Evolutionary conservation across 1,284 basidiomycete species (phyloP), one percentile per base, ranked within the genome.

Genomic region (Trichosporon sp.): DNA sequence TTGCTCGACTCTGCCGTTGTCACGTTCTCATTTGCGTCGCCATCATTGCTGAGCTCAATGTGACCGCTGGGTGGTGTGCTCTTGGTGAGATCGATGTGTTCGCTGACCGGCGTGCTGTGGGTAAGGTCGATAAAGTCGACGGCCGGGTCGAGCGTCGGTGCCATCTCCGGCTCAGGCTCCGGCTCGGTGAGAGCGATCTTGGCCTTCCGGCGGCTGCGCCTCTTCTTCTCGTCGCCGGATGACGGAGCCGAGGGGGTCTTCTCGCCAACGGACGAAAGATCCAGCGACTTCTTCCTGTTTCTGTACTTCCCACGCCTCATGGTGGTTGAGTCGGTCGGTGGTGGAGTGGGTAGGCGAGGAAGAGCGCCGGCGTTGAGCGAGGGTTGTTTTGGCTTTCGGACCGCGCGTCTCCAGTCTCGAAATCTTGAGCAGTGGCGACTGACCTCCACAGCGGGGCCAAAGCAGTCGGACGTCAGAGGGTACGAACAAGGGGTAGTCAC

Each of bases 121-220:
- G 46, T 60, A 9, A 60, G 23, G 25, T 60, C 59, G n/a, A 60
- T 25, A 33, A 60, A 60, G 59, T 54, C 49, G 14, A 49, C 59
- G 21, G 25, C 44, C 9, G 46, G 32, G 32, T 60, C 25, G 14
- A 37, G 56, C 2, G 56, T 25, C 32, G 56, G n/a, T n/a, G n/a
- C n/a, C n/a, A n/a, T n/a, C n/a, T n/a, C n/a, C n/a, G n/a, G n/a
- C n/a, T n/a, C n/a, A n/a, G n/a, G 56, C 56, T 33, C 56, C 11
- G 23, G 16, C n/a, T 33, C 56, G 5, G 21, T 23, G 6, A 31
- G 31, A 14, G 21, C 16, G 29, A 32, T 57, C 56, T 57, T 57
- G 4, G 32, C 32, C 33, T 57, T 33, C 13, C 56, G 32, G 31
- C 56, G 56, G 4, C 10, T 25, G 21, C 56, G 32, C 32, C 33